Base-by-base conservation (phyloP, 164 flowering plant genomes). In the Annona cherimola region DNA sequence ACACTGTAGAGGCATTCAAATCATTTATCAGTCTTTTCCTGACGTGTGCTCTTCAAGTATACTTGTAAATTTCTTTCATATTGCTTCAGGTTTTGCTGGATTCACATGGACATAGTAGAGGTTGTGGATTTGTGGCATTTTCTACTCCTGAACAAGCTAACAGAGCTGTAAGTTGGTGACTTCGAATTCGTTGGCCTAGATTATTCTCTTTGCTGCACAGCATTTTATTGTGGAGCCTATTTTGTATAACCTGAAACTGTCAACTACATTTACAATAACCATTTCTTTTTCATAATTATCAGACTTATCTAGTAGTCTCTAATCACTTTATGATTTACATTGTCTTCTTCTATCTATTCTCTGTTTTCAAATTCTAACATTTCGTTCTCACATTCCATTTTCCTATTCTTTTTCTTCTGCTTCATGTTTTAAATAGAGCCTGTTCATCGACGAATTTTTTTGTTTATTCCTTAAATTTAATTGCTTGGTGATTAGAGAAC, bases 41-140 rank as follows among this genome's bases (percentile, higher is more conserved):
- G 35, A n/a, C 16, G n/a, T 18, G n/a, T 35, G 7, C 20, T 61
- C n/a, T n/a, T 7, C 6, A 12, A 20, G 35, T 7, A 18, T 18
- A 20, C n/a, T 61, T 63, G 41, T 12, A 35, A 40, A 45, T 9
- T 39, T 4, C 8, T 43, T 73, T 20, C 63, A 41, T 63, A n/a
- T 45, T 71, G 42, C 18, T 63, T 14, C 66, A 92, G 94, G 87
- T 92, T 55, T 81, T 86, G 93, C 78, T 80, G 64, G 88, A 88
- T 80, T 68, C 76, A n/a, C 81, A 83, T 35, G 92, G 97, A 14
- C 59, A 63, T 75, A 90, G 95, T 71, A 89, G 82, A 79, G 95
- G 95, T 4, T 86, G 82, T 70, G 97, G 97, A 20, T 92, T 90
- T 78, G 95, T 92, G 43, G 90, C 95, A 55, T 89, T 89, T 74